These are phyloP conservation scores for Mycena crocata DNA, from an alignment of 768 basidiomycete species.

Conservation along the genomic window DNA sequence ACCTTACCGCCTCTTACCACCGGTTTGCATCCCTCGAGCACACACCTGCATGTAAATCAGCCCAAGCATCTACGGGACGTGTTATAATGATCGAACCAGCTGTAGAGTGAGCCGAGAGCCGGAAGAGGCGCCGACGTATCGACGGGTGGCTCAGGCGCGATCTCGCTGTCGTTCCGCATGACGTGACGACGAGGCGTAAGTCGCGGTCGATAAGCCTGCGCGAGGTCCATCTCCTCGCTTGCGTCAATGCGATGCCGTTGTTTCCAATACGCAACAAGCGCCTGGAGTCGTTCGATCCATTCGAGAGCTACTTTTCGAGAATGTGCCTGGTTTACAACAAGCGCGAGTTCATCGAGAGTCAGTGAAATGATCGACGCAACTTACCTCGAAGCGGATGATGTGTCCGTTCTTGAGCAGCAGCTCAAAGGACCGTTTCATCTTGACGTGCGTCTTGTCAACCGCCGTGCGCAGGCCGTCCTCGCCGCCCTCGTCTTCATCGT, in stretches of 20 bases:
- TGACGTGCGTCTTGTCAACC: constrained; percentile 57
- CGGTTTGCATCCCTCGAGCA: constrained; percentile 81
- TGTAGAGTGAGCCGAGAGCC: constrained; percentile 75
- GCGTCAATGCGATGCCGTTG: constrained; percentile 81
- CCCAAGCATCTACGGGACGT: not conserved
- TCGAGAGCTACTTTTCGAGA: constrained; percentile 77
- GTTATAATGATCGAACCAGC: constrained; percentile 59
- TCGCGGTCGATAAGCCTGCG: constrained; percentile 67
- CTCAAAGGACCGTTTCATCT: constrained; percentile 81
- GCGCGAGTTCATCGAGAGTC: not conserved
- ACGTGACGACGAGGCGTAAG: constrained; percentile 68
- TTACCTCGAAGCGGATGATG: constrained; percentile 83
- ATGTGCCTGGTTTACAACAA: constrained; percentile 60
- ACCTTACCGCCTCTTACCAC: constrained; percentile 80
- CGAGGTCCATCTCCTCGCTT: constrained; percentile 82
- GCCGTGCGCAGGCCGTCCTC: constrained; percentile 60
- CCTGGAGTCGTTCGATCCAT: constrained; percentile 85
- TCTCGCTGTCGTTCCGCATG: constrained; percentile 52
- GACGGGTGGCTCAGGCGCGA: constrained; percentile 62
- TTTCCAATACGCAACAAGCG: constrained; percentile 83
- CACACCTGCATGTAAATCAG: constrained; percentile 56
- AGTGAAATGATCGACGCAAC: constrained; percentile 32
- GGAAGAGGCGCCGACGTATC: constrained; percentile 66
- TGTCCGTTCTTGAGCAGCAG: constrained; percentile 75
- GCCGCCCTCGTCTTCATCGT: constrained; percentile 76